These are phyloP conservation scores for Xerocomellus intermedius DNA, from an alignment of 768 basidiomycete species.

Conservation along the genomic window DNA sequence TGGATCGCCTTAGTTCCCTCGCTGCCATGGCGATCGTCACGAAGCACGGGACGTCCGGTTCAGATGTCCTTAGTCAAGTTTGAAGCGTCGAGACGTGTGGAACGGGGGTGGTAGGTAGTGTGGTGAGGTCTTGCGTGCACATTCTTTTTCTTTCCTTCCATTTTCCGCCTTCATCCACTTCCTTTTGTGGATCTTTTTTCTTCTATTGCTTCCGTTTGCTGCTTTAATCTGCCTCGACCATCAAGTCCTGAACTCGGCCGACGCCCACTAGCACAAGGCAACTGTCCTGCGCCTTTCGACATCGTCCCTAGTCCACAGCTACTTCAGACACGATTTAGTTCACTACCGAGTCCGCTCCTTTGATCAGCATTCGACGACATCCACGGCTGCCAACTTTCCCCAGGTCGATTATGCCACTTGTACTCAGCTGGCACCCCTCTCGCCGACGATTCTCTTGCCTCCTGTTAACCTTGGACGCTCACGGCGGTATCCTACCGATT, in stretches of 20 bases:
- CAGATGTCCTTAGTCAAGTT: not conserved
- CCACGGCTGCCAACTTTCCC: not conserved
- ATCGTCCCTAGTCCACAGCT: not conserved
- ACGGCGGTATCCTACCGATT: not conserved
- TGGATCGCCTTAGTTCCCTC: not conserved
- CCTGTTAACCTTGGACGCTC: not conserved
- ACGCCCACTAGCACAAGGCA: not conserved
- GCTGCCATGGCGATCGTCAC: not conserved
- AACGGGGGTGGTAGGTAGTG: not conserved
- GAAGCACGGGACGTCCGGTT: not conserved
- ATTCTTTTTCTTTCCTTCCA: not conserved
- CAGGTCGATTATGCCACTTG: not conserved
- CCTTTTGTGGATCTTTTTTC: not conserved
- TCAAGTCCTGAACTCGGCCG: not conserved
- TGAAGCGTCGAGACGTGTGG: not conserved
- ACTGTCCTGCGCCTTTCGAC: not conserved
- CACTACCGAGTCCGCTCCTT: not conserved
- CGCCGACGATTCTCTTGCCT: not conserved
- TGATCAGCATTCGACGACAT: not conserved
- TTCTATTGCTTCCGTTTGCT: not conserved
- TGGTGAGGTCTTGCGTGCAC: not conserved
- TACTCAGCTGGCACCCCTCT: not conserved
- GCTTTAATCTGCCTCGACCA: not conserved
- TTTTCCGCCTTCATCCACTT: not conserved
- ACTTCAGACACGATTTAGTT: not conserved